Base-by-base conservation (phyloP, 352 stramenopile species). In the Aphanomyces stellatus region DNA sequence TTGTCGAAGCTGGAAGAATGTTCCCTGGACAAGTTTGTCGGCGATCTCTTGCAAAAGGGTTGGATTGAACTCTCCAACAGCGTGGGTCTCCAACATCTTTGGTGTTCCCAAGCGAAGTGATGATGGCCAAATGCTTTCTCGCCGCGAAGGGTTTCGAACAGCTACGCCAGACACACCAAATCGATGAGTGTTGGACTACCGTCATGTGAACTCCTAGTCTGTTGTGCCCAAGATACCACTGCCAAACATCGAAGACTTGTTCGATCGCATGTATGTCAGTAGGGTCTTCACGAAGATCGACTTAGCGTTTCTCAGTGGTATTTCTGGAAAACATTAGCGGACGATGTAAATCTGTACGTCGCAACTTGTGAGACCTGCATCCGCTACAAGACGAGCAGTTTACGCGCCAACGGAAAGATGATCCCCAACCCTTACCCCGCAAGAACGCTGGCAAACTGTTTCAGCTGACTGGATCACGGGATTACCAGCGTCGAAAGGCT, bases 381-480 rank as follows among this genome's bases (percentile, higher is more conserved):
- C 22, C 37, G 62, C 3, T 74, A 65, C 46, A 74, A 76, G 51
- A 64, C 69, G 22, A 76, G 49, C 35, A 76, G 30, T 65, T 27
- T 48, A 13, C n/a, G 31, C 1, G 68, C 66, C 3, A 74, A 76
- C 53, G 56, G 62, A 5, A 63, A 64, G n/a, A 69, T 76, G 53
- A 69, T 72, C 8, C 62, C 63, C 0, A 73, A 74, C 61, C 48
- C 59, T 2, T 64, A 64, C 28, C 62, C 71, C 22, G 24, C n/a
- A 63, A 2, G 48, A 71, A 62, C 69, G 56, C 15, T 78, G 68
- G 71, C 27, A 71, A 40, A 53, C 70, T 35, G 71, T 75, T 7
- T 73, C 65, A 11, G 75, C 72, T 43, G 66, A 74, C 37, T 74
- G 74, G 19, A 69, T 78, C 13, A 73, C 69, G 4, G 66, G 62